Base-by-base conservation (phyloP, 805 yeast species). In the Candida coleopterorum region DNA sequence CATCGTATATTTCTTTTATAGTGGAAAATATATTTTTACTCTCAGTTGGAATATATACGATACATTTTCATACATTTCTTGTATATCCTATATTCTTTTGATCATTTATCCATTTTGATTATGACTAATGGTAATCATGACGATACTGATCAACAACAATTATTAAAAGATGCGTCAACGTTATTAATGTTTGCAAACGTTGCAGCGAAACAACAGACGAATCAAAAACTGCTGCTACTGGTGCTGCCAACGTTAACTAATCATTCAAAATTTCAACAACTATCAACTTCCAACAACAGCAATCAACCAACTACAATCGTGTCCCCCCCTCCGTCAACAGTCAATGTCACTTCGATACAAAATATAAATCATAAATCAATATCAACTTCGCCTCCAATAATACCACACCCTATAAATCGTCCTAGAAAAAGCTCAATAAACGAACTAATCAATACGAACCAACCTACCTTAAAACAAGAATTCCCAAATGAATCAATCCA, bases 111-210 rank as follows among this genome's bases (percentile, higher is more conserved):
- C n/a, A n/a, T n/a, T n/a, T n/a, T n/a, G n/a, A n/a, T 20, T 20
- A 24, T 25, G 28, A 25, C 9, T 18, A 43, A 29, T 35, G 31
- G 34, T 15, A 38, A 34, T 34, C 45, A 48, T 32, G 63, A 57
- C 39, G 35, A 34, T 30, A 45, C 46, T 29, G 64, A 56, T 36
- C 61, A 60, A 42, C 60, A 63, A 37, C 69, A 63, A 50, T 64
- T 66, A 23, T 56, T 77, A 9, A 79, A 76, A 44, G 82, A 77
- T 58, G 82, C 84, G 1, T 74, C 81, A 12, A 74, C 81, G 16
- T 57, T 77, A 32, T 59, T 77, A 37, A 71, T 76, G 80, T 75
- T 77, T 50, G 79, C 81, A 17, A 75, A 69, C 45, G 70, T 68
- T 12, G 77, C 73, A 3, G 72, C 73, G 12, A 63, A 67, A 35